Evolutionary conservation across 148 eudicot species (phyloP).

Genomic region (Persicaria maculosa): DNA sequence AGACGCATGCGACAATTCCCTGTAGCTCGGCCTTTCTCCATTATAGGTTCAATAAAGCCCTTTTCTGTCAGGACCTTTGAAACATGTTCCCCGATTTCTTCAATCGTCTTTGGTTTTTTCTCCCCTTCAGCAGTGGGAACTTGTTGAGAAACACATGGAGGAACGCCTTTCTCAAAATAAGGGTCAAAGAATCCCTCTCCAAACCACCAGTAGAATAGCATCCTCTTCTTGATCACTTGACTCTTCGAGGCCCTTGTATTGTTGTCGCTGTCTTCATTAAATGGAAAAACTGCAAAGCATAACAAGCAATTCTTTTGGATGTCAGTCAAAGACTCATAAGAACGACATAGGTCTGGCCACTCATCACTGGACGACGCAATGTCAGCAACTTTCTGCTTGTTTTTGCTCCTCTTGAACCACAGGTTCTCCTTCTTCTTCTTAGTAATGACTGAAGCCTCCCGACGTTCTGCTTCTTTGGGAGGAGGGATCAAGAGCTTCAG

Average conservation of each 20-base stretch:
- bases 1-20: neutral
- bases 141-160: too few species aligned
- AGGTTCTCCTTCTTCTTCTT: too few species aligned
- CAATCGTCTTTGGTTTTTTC: neutral
- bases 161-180: too few species aligned
- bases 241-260: neutral
- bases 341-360: too few species aligned
- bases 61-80: neutral
- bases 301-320: neutral
- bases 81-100: neutral
- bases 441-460: too few species aligned
- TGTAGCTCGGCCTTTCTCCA: neutral
- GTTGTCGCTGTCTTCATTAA: neutral
- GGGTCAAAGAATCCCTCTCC: constrained; percentile 30
- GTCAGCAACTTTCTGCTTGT: too few species aligned
- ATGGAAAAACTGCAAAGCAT: neutral
- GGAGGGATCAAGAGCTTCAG: too few species aligned
- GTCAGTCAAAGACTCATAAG: too few species aligned
- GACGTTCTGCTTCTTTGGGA: too few species aligned
- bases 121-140: neutral
- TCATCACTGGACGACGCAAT: too few species aligned
- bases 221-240: constrained; percentile 17
- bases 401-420: too few species aligned
- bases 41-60: neutral
- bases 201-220: constrained; percentile 36